Conservation (phyloP, 139 green algal genomes). For the Chlorella sp. region DNA sequence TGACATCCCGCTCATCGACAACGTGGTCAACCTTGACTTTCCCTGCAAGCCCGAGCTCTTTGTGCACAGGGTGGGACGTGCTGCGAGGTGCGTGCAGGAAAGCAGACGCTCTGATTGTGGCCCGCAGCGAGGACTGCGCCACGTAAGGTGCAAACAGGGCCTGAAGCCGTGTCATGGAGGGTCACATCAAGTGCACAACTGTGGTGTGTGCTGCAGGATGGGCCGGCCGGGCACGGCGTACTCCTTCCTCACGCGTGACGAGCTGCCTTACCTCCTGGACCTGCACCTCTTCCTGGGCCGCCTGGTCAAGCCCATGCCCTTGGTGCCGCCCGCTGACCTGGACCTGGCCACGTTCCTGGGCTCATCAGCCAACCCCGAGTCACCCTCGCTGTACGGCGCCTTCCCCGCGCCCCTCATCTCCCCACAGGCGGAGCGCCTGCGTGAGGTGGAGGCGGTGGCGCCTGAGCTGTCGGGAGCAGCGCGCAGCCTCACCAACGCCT, state of each 20-base stretch:
- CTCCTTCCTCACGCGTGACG: constrained; percentile 71
- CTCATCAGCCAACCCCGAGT: not conserved
- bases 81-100: constrained; percentile 36
- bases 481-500: constrained; percentile 65
- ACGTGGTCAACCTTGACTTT: constrained; percentile 98
- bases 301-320: constrained; percentile 13
- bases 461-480: constrained; percentile 37
- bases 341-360: not conserved
- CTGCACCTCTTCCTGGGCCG: constrained; percentile 92
- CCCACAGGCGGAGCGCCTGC: constrained; percentile 53
- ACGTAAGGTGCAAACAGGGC: not conserved
- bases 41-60: constrained; percentile 92
- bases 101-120: not conserved
- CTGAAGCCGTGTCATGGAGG: not conserved
- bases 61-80: constrained; percentile 85
- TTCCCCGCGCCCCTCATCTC: constrained; percentile 66
- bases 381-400: constrained; percentile 50
- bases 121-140: not conserved
- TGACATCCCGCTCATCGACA: constrained; percentile 97
- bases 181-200: not conserved
- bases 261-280: constrained; percentile 90
- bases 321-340: constrained; percentile 6
- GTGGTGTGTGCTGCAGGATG: constrained; percentile 6
- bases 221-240: constrained; percentile 64
- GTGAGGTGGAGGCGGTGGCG: constrained; percentile 27